A percentile compares a stretch with the other conserved stretches of the same genome.
Evolutionary conservation across 352 stramenopile genomes (phyloP).

Genomic region (Phytophthora boehmeriae): DNA sequence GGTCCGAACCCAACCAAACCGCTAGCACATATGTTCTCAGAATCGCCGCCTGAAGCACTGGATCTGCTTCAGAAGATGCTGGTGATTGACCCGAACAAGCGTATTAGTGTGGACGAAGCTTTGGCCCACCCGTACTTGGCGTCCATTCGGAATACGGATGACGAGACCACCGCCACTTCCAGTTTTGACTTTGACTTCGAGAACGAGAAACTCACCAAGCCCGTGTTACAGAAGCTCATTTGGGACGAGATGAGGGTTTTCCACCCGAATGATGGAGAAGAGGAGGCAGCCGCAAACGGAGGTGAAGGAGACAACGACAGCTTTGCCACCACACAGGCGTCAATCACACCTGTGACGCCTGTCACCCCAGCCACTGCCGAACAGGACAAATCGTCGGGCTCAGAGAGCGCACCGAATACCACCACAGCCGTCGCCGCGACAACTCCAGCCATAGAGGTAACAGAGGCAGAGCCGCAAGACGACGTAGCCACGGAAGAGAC

Average conservation of each 20-base stretch:
- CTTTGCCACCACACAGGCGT: slow-evolving; percentile 27
- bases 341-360: slow-evolving; percentile 43
- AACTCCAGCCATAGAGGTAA: slow-evolving; percentile 15
- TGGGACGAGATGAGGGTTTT: slow-evolving; percentile 87
- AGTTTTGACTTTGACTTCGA: slow-evolving; percentile 90
- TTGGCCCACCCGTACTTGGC: slow-evolving; percentile 89
- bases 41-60: slow-evolving; percentile 66
- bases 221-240: slow-evolving; percentile 82
- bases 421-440: slow-evolving; percentile 12
- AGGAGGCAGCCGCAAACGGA: slow-evolving; percentile 17
- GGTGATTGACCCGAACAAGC: slow-evolving; percentile 91
- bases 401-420: slow-evolving; percentile 3
- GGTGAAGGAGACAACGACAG: slow-evolving; percentile 25
- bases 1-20: slow-evolving; percentile 68
- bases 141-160: slow-evolving; percentile 87
- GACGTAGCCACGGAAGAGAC: slow-evolving; percentile 6
- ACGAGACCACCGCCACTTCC: slow-evolving; percentile 83
- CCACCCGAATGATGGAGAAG: slow-evolving; percentile 62
- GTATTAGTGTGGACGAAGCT: slow-evolving; percentile 91
- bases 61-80: slow-evolving; percentile 94
- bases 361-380: slow-evolving; percentile 28
- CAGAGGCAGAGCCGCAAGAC: slow-evolving; percentile 26
- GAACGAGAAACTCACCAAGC: slow-evolving; percentile 86
- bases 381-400: slow-evolving; percentile 1
- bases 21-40: slow-evolving; percentile 74